These are phyloP conservation scores for Penicillium nordicum DNA, from an alignment of 2,329 filamentous ascomycete species.

Conservation along the genomic window DNA sequence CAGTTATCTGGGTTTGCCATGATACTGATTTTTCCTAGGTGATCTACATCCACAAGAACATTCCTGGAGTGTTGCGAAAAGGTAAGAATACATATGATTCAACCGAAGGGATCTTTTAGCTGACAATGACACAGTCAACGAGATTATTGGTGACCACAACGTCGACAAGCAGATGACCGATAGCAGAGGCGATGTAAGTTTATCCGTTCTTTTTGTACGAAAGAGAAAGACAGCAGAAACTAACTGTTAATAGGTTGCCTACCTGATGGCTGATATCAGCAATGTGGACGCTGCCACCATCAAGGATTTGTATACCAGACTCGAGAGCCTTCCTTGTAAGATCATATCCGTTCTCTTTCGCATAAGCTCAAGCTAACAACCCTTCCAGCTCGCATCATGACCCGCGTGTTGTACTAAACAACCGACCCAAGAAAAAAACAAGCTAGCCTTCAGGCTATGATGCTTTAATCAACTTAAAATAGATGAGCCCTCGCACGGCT, in stretches of 20 bases:
- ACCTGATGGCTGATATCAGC: slow-evolving; percentile 97
- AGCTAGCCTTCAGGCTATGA: slow-evolving; percentile 5
- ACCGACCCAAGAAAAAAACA: neutral
- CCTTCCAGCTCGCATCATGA: slow-evolving; percentile 44
- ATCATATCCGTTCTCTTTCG: slow-evolving; percentile 11
- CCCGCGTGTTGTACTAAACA: slow-evolving; percentile 43
- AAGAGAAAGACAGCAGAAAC: neutral
- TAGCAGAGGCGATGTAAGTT: slow-evolving; percentile 76
- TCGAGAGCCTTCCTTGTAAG: slow-evolving; percentile 79
- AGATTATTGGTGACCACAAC: slow-evolving; percentile 90
- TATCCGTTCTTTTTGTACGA: no score
- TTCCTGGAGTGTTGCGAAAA: slow-evolving; percentile 88
- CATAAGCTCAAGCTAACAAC: neutral
- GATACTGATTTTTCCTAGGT: slow-evolving; percentile 48
- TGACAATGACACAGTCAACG: slow-evolving; percentile 64
- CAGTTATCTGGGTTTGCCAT: neutral
- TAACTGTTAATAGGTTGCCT: slow-evolving; percentile 62
- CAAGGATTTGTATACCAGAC: slow-evolving; percentile 75
- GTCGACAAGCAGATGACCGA: slow-evolving; percentile 99
- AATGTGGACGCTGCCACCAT: slow-evolving; percentile 76
- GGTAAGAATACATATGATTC: slow-evolving; percentile 43
- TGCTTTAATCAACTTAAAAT: slow-evolving; percentile 24
- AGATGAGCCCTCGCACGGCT: slow-evolving; percentile 1
- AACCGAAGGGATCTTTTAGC: neutral
- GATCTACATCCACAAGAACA: slow-evolving; percentile 95